Evolutionary conservation across 305 asterid genomes (phyloP).

Genomic region (Plantago rigida): DNA sequence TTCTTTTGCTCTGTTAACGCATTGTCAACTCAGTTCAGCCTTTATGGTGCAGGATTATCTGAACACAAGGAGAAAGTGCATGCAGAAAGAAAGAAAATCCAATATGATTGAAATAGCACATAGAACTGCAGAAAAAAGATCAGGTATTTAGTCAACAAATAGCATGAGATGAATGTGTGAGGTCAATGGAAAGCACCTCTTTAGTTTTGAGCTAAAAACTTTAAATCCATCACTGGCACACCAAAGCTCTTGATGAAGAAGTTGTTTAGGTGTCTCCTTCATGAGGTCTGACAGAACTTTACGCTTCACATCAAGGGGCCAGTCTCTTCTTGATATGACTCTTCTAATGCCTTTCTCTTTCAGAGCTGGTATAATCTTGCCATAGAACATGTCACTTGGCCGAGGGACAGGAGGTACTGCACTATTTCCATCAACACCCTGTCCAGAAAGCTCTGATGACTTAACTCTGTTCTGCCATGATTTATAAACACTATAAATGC

Average conservation of each 20-base stretch:
- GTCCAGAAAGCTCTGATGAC: constrained; percentile 60
- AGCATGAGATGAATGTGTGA: constrained; percentile 6
- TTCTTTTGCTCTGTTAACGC: neutral
- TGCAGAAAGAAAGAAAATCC: constrained; percentile 1
- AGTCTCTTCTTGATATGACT: constrained; percentile 96
- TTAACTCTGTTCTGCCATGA: constrained; percentile 92
- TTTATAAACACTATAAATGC: constrained; percentile 88
- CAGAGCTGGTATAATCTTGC: constrained; percentile 96
- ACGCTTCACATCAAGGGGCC: constrained; percentile 98
- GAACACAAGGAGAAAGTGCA: constrained; percentile 15
- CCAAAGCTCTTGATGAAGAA: constrained; percentile 97
- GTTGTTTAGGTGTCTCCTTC: constrained; percentile 92
- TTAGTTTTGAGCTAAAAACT: constrained; percentile 80
- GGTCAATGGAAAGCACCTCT: constrained; percentile 48
- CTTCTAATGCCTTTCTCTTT: constrained; percentile 96
- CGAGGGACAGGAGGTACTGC: constrained; percentile 76
- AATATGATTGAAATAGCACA: constrained; percentile 22
- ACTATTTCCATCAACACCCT: constrained; percentile 50
- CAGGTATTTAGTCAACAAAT: constrained; percentile 13
- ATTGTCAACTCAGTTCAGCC: constrained; percentile 13
- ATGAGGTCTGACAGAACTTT: constrained; percentile 90
- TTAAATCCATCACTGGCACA: constrained; percentile 96
- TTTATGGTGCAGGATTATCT: constrained; percentile 18
- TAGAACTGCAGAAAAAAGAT: constrained; percentile 17
- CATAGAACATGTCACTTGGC: constrained; percentile 98